Conservation (phyloP, 768 basidiomycete species). For the Sarcodon sp. region DNA sequence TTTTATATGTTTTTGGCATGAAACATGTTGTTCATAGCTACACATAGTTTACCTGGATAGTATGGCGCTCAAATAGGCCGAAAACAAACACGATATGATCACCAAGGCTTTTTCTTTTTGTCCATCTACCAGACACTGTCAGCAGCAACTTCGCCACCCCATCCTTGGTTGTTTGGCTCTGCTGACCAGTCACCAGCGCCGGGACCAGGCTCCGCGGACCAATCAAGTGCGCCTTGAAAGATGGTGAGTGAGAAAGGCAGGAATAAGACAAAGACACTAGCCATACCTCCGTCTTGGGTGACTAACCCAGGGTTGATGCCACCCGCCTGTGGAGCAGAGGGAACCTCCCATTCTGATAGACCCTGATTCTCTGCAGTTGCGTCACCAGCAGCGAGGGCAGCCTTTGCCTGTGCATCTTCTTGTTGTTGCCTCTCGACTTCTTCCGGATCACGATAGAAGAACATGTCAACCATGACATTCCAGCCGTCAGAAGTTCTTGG, state of each 20-base stretch:
- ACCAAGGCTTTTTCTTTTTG: neutral
- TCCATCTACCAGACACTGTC: conserved; percentile 6
- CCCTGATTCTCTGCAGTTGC: conserved; percentile 28
- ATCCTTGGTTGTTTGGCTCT: conserved; percentile 16
- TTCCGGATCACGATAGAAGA: conserved; percentile 99
- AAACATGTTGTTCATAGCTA: too few relatives aligned
- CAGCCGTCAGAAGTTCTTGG: conserved; percentile 87
- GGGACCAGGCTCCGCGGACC: conserved; percentile 73
- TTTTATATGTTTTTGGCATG: too few relatives aligned
- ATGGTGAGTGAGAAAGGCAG: neutral
- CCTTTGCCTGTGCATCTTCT: conserved; percentile 83
- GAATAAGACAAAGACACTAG: conserved; percentile 1
- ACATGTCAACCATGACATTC: conserved; percentile 99
- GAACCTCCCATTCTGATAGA: conserved; percentile 63
- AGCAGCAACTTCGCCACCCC: conserved; percentile 17
- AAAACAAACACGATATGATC: neutral
- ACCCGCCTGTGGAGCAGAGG: conserved; percentile 54
- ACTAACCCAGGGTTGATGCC: conserved; percentile 70
- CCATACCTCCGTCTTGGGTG: conserved; percentile 40
- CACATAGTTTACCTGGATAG: too few relatives aligned
- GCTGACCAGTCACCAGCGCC: conserved; percentile 22
- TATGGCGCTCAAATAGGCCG: too few relatives aligned
- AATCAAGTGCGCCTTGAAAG: conserved; percentile 61
- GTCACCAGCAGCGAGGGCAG: conserved; percentile 43
- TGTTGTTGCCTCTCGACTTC: conserved; percentile 98